A percentile compares a stretch with the other conserved stretches of the same genome.
Evolutionary conservation across 176 grass and related monocot genomes (phyloP).

Genomic region (Triticum turgidum): DNA sequence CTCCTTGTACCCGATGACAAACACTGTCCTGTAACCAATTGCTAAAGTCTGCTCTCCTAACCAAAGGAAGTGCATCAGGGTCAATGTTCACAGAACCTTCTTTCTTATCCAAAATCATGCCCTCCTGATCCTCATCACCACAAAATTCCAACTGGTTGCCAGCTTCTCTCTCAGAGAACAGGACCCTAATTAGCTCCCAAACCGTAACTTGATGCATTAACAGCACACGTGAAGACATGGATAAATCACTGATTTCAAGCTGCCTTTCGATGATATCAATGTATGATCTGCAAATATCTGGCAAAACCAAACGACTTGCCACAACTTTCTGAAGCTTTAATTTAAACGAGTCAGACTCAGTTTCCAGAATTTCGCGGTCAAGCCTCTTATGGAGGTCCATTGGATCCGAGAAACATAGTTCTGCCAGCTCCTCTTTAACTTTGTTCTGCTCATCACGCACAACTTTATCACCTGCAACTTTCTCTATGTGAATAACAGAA

Average conservation of each 20-base stretch:
- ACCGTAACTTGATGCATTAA: conserved; percentile 87
- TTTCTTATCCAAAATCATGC: conserved; percentile 85
- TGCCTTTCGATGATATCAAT: conserved; percentile 82
- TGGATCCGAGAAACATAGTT: conserved; percentile 63
- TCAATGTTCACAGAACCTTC: conserved; percentile 62
- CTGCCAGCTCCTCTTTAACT: conserved; percentile 60
- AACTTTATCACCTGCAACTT: conserved; percentile 61
- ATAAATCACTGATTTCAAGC: conserved; percentile 60
- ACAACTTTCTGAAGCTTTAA: conserved; percentile 79
- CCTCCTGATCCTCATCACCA: conserved; percentile 61
- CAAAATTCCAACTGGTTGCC: conserved; percentile 36
- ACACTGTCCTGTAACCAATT: conserved; percentile 88
- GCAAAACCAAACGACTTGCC: conserved; percentile 56
- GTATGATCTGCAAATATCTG: conserved; percentile 80
- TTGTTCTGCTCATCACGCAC: conserved; percentile 65
- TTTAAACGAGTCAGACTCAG: conserved; percentile 48
- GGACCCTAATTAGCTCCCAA: conserved; percentile 87
- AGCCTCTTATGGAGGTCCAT: conserved; percentile 77
- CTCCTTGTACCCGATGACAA: conserved; percentile 80
- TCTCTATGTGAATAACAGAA: conserved; percentile 83
- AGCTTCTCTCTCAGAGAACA: conserved; percentile 69
- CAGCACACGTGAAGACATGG: conserved; percentile 55
- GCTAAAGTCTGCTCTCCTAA: conserved; percentile 88
- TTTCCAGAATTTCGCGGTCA: conserved; percentile 49
- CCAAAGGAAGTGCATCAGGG: conserved; percentile 69